These are phyloP conservation scores for Wilcoxina mikolae DNA, from an alignment of 495 filamentous ascomycete genomes.

Conservation along the genomic window DNA sequence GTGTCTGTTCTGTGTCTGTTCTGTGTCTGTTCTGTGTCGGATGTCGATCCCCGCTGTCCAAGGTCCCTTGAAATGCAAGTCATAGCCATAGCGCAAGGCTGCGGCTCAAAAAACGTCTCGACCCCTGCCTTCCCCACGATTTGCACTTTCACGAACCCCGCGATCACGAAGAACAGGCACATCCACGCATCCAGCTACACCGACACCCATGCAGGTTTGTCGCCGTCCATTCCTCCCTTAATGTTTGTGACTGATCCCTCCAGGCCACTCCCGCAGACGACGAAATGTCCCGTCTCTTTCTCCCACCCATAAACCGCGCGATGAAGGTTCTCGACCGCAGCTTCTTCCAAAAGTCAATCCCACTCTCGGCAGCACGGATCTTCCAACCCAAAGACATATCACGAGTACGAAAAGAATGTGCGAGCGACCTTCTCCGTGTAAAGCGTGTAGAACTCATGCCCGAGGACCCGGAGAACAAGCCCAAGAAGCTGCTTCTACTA, in stretches of 20 bases:
- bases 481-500: constrained; percentile 61
- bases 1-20: too few relatives aligned
- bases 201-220: background rate
- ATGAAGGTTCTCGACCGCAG: constrained; percentile 66
- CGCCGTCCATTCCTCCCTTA: background rate
- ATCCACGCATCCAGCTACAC: background rate
- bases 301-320: constrained; percentile 67
- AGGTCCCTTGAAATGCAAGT: too few relatives aligned
- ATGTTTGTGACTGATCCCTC: background rate
- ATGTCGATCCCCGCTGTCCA: too few relatives aligned
- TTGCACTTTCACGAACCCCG: background rate
- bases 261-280: constrained; percentile 5
- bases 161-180: background rate
- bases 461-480: constrained; percentile 37
- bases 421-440: constrained; percentile 46
- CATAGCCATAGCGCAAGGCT: too few relatives aligned
- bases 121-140: too few relatives aligned
- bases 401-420: constrained; percentile 45
- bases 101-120: too few relatives aligned
- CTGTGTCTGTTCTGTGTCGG: background rate
- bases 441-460: constrained; percentile 43
- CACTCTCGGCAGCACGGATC: constrained; percentile 64
- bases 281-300: constrained; percentile 39
- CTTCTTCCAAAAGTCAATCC: constrained; percentile 61
- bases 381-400: constrained; percentile 57